These are phyloP conservation scores for Aspergillus ellipticus DNA, from an alignment of 495 filamentous ascomycete genomes.

Conservation along the genomic window DNA sequence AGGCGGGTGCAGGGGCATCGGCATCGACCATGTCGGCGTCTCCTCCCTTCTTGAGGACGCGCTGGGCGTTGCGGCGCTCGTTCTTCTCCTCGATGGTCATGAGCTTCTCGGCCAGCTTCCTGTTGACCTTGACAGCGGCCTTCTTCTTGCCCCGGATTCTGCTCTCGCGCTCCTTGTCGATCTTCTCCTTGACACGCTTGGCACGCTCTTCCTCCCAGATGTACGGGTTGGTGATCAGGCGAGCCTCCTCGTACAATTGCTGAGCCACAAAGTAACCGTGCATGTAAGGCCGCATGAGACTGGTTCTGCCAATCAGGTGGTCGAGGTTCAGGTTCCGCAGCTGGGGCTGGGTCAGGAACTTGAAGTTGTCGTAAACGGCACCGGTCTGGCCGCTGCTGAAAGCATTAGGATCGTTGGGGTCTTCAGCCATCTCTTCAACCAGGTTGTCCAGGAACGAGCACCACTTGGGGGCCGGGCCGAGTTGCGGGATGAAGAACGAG, in stretches of 20 bases:
- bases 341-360: slow-evolving; percentile 87
- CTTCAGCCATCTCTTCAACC: slow-evolving; percentile 96
- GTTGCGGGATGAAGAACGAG: slow-evolving; percentile 91
- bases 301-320: slow-evolving; percentile 82
- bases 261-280: slow-evolving; percentile 97
- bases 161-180: slow-evolving; percentile 88
- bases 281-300: slow-evolving; percentile 90
- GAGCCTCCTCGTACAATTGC: slow-evolving; percentile 89
- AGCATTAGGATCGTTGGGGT: slow-evolving; percentile 63
- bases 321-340: slow-evolving; percentile 75
- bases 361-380: slow-evolving; percentile 96
- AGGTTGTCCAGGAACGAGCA: slow-evolving; percentile 95
- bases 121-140: slow-evolving; percentile 86
- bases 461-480: slow-evolving; percentile 91
- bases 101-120: slow-evolving; percentile 77
- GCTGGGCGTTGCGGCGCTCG: slow-evolving; percentile 59
- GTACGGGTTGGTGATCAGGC: slow-evolving; percentile 86
- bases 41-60: slow-evolving; percentile 54
- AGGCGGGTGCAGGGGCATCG: slow-evolving; percentile 15
- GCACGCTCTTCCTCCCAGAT: slow-evolving; percentile 84
- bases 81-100: slow-evolving; percentile 76
- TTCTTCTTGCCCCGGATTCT: slow-evolving; percentile 91
- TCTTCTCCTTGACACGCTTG: slow-evolving; percentile 84
- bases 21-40: slow-evolving; percentile 47
- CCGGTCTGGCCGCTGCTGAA: slow-evolving; percentile 51